phyloP scores from a whole-genome alignment of 129 eudicot species.

The Chrysanthemum lavandulifolium region DNA sequence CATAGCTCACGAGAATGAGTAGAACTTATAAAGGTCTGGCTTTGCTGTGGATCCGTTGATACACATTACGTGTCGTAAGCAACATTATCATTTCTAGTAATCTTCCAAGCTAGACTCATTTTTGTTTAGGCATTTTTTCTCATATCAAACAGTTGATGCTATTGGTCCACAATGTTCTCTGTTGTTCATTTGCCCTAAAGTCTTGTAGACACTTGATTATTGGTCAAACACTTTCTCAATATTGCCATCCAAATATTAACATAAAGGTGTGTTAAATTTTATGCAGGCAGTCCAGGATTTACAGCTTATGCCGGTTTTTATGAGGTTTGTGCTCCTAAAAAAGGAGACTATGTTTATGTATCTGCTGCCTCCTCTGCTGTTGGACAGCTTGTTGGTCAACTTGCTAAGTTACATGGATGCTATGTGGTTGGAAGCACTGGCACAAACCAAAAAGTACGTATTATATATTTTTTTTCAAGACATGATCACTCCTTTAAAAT shows the following conservation, averaged over 20 bases:
- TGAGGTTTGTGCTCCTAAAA: constrained; percentile 78
- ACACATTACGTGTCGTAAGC: too few relatives aligned
- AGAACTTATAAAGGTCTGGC: too few relatives aligned
- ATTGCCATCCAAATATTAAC: neutral
- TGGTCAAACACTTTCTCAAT: neutral
- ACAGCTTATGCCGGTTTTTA: constrained; percentile 92
- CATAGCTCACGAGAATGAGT: too few relatives aligned
- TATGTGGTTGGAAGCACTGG: constrained; percentile 96
- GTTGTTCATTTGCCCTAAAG: too few relatives aligned
- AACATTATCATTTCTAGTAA: too few relatives aligned
- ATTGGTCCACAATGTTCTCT: too few relatives aligned
- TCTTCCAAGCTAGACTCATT: too few relatives aligned
- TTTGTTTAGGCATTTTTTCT: too few relatives aligned
- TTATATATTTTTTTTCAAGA: neutral
- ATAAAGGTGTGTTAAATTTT: neutral
- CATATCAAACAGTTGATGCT: too few relatives aligned
- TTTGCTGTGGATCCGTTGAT: too few relatives aligned
- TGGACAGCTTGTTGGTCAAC: constrained; percentile 92
- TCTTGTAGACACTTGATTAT: too few relatives aligned
- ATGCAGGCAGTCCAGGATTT: constrained; percentile 89
- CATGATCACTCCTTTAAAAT: too few relatives aligned
- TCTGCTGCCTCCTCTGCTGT: constrained; percentile 97
- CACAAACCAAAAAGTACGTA: constrained; percentile 59
- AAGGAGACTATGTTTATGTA: constrained; percentile 68
- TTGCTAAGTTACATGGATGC: constrained; percentile 80